Conservation (phyloP, 2,329 filamentous ascomycete genomes). For the Fusarium sp. region DNA sequence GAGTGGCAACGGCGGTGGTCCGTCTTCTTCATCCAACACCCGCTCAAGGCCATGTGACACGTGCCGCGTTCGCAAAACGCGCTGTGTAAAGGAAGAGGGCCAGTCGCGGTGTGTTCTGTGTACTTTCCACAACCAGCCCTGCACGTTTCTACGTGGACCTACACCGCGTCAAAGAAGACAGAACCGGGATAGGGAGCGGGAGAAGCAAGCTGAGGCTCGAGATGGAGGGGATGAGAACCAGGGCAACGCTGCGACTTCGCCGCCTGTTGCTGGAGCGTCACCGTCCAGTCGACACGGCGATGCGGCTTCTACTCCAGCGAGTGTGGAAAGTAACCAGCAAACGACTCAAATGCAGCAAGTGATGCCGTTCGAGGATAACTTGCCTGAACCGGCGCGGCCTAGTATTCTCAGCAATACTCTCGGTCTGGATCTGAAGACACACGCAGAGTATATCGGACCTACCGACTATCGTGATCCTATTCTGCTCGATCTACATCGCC, state of each 20-base stretch:
- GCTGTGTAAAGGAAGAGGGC: conserved; percentile 73
- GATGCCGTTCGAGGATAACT: conserved; percentile 31
- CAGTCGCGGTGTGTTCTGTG: conserved; percentile 72
- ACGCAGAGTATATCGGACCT: conserved; percentile 71
- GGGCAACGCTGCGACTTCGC: conserved; percentile 32
- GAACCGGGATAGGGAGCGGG: conserved; percentile 39
- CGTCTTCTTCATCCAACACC: conserved; percentile 20
- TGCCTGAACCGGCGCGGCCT: conserved; percentile 42
- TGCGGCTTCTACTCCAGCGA: conserved; percentile 42
- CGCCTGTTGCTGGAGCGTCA: conserved; percentile 29
- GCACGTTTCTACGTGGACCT: conserved; percentile 68
- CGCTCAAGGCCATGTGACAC: conserved; percentile 69
- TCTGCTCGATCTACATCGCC: conserved; percentile 68
- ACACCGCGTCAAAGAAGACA: conserved; percentile 50
- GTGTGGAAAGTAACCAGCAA: conserved; percentile 41
- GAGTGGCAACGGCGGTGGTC: conserved; percentile 9
- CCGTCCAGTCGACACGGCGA: conserved; percentile 46
- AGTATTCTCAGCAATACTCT: conserved; percentile 58
- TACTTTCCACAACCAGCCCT: conserved; percentile 75
- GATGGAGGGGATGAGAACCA: conserved; percentile 35
- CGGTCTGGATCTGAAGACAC: conserved; percentile 68
- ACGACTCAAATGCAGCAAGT: conserved; percentile 32
- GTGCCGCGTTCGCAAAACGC: conserved; percentile 73
- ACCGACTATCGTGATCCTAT: conserved; percentile 70
- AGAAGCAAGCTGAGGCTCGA: conserved; percentile 32